Conservation (phyloP, 345 rosid genomes). For the Populus ilicifolia region DNA sequence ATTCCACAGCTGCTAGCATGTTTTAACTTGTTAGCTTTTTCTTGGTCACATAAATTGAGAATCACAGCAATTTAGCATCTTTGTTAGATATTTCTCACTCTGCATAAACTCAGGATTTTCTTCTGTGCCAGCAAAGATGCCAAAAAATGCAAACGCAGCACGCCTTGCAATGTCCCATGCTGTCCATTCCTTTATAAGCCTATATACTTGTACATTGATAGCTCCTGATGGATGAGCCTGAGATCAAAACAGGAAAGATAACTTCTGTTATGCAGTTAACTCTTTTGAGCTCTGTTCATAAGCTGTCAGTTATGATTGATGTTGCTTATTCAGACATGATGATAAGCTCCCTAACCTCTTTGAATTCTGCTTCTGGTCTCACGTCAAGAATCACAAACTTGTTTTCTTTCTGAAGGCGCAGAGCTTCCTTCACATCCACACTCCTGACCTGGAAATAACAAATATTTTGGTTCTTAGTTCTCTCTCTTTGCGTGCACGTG, state of each 20-base stretch:
- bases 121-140: conserved; percentile 95
- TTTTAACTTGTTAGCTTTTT: not conserved
- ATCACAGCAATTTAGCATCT: conserved; percentile 4
- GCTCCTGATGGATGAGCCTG: conserved; percentile 91
- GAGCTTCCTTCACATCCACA: conserved; percentile 94
- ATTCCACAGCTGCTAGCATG: conserved; percentile 58
- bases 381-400: conserved; percentile 96
- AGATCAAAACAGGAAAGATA: not conserved
- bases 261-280: not conserved
- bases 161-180: conserved; percentile 99
- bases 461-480: not conserved
- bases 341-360: conserved; percentile 51
- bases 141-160: conserved; percentile 92
- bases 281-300: not conserved
- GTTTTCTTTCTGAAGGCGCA: conserved; percentile 89
- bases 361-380: conserved; percentile 88
- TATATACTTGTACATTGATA: conserved; percentile 81
- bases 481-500: not conserved
- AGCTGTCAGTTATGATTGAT: not conserved
- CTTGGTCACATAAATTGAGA: not conserved
- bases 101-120: conserved; percentile 87
- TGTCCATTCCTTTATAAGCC: conserved; percentile 96
- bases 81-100: conserved; percentile 33
- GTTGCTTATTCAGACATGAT: not conserved
- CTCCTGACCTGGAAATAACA: conserved; percentile 61